Percentiles rank a stretch among this genome's conserved stretches.
Conservation (phyloP, 495 filamentous ascomycete genomes). For the Aspergillus kassunensis region DNA sequence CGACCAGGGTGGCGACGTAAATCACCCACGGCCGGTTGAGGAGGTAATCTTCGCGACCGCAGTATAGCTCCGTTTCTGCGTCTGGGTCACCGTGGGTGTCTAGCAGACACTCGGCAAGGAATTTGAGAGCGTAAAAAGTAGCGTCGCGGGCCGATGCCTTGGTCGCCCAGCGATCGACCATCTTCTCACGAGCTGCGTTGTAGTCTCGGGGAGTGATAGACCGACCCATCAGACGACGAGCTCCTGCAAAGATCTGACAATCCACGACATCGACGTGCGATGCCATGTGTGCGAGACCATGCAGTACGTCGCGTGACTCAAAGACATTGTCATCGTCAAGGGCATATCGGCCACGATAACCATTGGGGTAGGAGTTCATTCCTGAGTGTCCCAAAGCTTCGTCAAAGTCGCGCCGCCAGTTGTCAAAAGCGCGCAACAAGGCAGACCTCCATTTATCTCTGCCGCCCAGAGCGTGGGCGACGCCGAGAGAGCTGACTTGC, state of each 20-base stretch:
- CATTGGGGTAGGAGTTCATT: conserved; percentile 32
- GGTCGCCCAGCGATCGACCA: conserved; percentile 88
- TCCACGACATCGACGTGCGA: conserved; percentile 98
- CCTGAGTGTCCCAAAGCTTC: conserved; percentile 60
- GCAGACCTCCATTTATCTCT: conserved; percentile 90
- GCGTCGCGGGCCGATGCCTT: conserved; percentile 90
- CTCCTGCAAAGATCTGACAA: conserved; percentile 91
- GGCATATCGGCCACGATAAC: conserved; percentile 37
- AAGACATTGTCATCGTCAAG: conserved; percentile 74
- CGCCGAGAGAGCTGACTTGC: conserved; percentile 83
- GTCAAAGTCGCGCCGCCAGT: conserved; percentile 94
- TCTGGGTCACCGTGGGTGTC: conserved; percentile 35
- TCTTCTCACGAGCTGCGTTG: conserved; percentile 71
- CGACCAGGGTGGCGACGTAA: conserved; percentile 85
- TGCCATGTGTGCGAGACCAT: conserved; percentile 94
- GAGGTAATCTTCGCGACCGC: conserved; percentile 82
- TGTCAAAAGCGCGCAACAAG: conserved; percentile 85
- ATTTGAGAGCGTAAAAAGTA: conserved; percentile 87
- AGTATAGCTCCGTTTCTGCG: conserved; percentile 48
- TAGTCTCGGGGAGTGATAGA: conserved; percentile 81
- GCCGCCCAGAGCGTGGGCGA: conserved; percentile 75
- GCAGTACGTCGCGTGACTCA: conserved; percentile 81
- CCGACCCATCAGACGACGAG: conserved; percentile 77
- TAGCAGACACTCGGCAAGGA: conserved; percentile 74
- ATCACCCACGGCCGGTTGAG: conserved; percentile 96